A percentile compares a stretch with the other conserved stretches of the same genome.
Evolutionary conservation across 169 alveolate species (phyloP).

Genomic region (Plasmodium falciparum): DNA sequence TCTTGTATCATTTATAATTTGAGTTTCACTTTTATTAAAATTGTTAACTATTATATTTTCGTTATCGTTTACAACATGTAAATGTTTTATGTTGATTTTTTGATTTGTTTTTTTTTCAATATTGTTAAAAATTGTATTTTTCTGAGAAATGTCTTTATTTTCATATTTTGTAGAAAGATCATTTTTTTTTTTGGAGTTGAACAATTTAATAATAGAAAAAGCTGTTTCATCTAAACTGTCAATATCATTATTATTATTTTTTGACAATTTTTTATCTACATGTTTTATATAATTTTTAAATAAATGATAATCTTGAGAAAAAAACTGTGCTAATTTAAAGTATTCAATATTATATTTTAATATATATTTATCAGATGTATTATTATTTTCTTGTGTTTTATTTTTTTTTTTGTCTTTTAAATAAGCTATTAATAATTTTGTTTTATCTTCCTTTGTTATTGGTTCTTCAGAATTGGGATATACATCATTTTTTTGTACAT

Average conservation of each 20-base stretch:
- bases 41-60: neutral
- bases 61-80: neutral
- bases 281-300: conserved; percentile 25
- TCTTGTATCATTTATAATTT: neutral
- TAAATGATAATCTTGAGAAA: conserved; percentile 37
- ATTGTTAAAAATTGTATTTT: no score
- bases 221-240: conserved; percentile 24
- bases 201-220: conserved; percentile 48
- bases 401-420: conserved; percentile 28
- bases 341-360: conserved; percentile 48
- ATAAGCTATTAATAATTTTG: conserved; percentile 28
- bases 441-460: conserved; percentile 25
- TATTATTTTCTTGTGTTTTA: neutral
- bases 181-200: neutral
- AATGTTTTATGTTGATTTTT: neutral
- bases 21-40: neutral
- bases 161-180: neutral
- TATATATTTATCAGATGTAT: neutral
- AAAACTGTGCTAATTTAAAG: conserved; percentile 45
- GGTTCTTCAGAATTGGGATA: conserved; percentile 71
- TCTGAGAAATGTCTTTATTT: neutral
- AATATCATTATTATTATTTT: neutral
- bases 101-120: neutral
- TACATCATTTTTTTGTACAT: conserved; percentile 15
- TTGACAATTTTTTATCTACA: conserved; percentile 1